phyloP scores from a whole-genome alignment of 2,329 filamentous ascomycete genomes.

The Cadophora gregata region DNA sequence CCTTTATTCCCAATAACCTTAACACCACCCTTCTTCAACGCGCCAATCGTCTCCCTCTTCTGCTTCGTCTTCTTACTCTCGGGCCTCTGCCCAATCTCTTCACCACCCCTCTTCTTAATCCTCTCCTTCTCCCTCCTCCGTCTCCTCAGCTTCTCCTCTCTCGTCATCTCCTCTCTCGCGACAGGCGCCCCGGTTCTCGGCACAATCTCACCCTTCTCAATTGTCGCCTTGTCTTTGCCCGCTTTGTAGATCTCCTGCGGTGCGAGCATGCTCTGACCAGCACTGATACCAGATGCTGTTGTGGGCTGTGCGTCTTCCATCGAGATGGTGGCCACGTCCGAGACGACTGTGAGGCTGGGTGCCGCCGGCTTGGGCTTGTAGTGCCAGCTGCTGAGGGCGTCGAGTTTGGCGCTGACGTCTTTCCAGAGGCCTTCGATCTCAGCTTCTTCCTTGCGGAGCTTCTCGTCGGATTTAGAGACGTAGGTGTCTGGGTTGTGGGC shows the following conservation, averaged over 20 bases:
- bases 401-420: slow-evolving; percentile 78
- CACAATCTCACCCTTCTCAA: slow-evolving; percentile 73
- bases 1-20: slow-evolving; percentile 92
- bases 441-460: slow-evolving; percentile 78
- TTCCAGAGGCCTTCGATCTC: slow-evolving; percentile 87
- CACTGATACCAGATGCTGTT: slow-evolving; percentile 74
- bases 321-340: slow-evolving; percentile 86
- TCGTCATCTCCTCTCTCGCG: slow-evolving; percentile 82
- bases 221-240: slow-evolving; percentile 63
- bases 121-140: slow-evolving; percentile 86
- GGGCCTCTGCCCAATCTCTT: slow-evolving; percentile 53
- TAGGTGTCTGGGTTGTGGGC: slow-evolving; percentile 78
- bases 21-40: slow-evolving; percentile 82
- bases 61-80: slow-evolving; percentile 65
- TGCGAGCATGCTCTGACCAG: slow-evolving; percentile 77
- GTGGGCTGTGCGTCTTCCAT: slow-evolving; percentile 97
- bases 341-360: slow-evolving; percentile 82
- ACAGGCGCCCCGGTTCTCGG: slow-evolving; percentile 79
- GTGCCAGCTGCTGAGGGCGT: slow-evolving; percentile 90
- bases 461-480: slow-evolving; percentile 82
- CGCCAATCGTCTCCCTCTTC: slow-evolving; percentile 54
- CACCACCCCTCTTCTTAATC: slow-evolving; percentile 70
- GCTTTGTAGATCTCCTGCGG: slow-evolving; percentile 93
- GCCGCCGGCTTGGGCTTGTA: slow-evolving; percentile 89
- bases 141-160: slow-evolving; percentile 81